These are phyloP conservation scores for Eustoma russellianum DNA, from an alignment of 257 asterid species.

Conservation along the genomic window DNA sequence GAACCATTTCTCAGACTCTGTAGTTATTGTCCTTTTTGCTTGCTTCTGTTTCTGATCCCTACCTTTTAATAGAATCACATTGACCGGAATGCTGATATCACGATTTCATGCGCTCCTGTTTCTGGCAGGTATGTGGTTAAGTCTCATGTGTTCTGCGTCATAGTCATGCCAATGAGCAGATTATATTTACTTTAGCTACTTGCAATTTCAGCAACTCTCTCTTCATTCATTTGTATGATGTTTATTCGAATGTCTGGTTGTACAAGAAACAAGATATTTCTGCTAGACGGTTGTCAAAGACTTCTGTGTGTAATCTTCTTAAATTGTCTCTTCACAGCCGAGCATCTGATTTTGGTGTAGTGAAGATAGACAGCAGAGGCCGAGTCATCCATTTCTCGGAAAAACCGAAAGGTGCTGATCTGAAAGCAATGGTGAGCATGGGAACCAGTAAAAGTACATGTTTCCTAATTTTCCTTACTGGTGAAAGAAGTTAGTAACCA, in stretches of 20 bases:
- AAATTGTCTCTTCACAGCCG: conserved; percentile 47
- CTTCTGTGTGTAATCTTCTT: background rate
- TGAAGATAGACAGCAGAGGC: conserved; percentile 83
- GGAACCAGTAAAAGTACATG: background rate
- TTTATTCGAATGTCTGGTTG: background rate
- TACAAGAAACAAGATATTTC: background rate
- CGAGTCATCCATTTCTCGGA: conserved; percentile 64
- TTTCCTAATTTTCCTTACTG: background rate
- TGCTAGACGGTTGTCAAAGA: background rate
- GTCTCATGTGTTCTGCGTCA: background rate
- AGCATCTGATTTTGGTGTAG: conserved; percentile 82
- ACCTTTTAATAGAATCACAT: conserved; percentile 69
- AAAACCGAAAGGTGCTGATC: conserved; percentile 74
- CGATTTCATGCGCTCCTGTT: conserved; percentile 83
- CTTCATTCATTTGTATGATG: background rate
- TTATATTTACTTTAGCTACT: background rate
- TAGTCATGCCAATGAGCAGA: background rate
- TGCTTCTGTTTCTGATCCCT: conserved; percentile 8
- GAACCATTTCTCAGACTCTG: background rate
- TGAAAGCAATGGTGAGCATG: conserved; percentile 68
- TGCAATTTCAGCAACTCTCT: background rate
- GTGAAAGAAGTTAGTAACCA: conserved; percentile 1
- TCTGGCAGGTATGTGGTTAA: conserved; percentile 54
- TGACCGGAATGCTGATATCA: conserved; percentile 82
- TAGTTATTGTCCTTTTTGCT: background rate